Evolutionary conservation across 352 stramenopile genomes (phyloP).

Genomic region (Phytopythium montanum): DNA sequence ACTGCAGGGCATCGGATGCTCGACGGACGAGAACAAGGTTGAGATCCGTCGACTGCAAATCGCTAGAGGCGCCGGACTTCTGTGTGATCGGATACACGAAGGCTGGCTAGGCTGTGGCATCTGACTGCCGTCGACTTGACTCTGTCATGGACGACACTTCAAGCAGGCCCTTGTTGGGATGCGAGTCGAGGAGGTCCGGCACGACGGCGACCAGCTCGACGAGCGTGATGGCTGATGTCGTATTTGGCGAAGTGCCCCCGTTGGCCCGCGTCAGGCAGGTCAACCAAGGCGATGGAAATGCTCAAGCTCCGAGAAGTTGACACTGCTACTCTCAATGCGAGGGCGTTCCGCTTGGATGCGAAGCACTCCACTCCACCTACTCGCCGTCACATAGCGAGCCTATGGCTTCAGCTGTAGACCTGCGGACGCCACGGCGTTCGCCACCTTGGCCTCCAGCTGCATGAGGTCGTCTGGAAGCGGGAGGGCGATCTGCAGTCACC

Average conservation of each 20-base stretch:
- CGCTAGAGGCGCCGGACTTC: conserved; percentile 9
- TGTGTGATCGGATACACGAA: conserved; percentile 20
- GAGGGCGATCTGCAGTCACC: conserved; percentile 45
- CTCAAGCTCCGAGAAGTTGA: too few relatives aligned
- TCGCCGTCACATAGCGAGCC: background rate
- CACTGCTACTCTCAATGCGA: too few relatives aligned
- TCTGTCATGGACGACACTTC: too few relatives aligned
- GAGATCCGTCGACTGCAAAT: conserved; percentile 23
- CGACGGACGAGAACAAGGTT: conserved; percentile 21
- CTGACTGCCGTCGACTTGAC: background rate
- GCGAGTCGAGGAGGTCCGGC: too few relatives aligned
- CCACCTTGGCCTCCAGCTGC: conserved; percentile 63
- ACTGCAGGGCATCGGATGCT: conserved; percentile 34
- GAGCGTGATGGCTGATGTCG: too few relatives aligned
- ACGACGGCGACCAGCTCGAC: too few relatives aligned
- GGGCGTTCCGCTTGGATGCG: too few relatives aligned
- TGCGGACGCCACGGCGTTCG: conserved; percentile 38
- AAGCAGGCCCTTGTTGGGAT: too few relatives aligned
- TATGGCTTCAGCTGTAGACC: conserved; percentile 1
- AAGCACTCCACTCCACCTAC: too few relatives aligned
- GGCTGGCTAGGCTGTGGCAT: conserved; percentile 21
- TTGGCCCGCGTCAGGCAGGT: too few relatives aligned
- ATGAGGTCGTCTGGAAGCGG: conserved; percentile 59
- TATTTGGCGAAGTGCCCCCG: too few relatives aligned
- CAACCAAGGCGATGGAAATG: too few relatives aligned